phyloP scores from a whole-genome alignment of 768 basidiomycete species.

The Mycena indigotica region DNA sequence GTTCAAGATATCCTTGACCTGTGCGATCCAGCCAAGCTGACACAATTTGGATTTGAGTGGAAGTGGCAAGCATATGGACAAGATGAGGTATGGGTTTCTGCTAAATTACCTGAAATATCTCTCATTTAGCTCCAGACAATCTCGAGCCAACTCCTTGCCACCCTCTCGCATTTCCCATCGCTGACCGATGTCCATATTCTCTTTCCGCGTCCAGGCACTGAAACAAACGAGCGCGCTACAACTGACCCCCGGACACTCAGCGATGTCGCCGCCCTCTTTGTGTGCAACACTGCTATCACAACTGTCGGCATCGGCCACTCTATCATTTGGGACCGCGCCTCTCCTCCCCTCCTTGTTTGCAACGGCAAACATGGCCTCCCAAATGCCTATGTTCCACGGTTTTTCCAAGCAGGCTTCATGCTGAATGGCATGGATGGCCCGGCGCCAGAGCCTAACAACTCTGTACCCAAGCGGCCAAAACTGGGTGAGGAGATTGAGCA shows the following conservation, averaged over 20 bases:
- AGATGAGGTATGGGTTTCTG: slow-evolving; percentile 6
- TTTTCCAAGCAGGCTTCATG: slow-evolving; percentile 18
- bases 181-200: not conserved
- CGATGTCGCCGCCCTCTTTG: not conserved
- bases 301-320: slow-evolving; percentile 16
- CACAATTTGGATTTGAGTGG: slow-evolving; percentile 23
- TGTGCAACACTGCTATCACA: not conserved
- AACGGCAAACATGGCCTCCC: slow-evolving; percentile 11
- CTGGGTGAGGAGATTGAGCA: slow-evolving; percentile 11
- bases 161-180: not conserved
- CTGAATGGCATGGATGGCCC: not conserved
- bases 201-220: not conserved
- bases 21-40: slow-evolving; percentile 15
- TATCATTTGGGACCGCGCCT: slow-evolving; percentile 14
- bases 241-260: not conserved
- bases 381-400: slow-evolving; percentile 3
- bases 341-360: slow-evolving; percentile 8
- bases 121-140: too few species aligned
- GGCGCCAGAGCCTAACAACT: not conserved
- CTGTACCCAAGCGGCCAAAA: not conserved
- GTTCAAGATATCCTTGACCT: slow-evolving; percentile 9
- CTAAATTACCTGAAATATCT: not conserved
- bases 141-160: not conserved
- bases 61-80: slow-evolving; percentile 16
- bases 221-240: not conserved